Evolutionary conservation across 106 monocot species (phyloP).

Genomic region (Dioscorea alata): DNA sequence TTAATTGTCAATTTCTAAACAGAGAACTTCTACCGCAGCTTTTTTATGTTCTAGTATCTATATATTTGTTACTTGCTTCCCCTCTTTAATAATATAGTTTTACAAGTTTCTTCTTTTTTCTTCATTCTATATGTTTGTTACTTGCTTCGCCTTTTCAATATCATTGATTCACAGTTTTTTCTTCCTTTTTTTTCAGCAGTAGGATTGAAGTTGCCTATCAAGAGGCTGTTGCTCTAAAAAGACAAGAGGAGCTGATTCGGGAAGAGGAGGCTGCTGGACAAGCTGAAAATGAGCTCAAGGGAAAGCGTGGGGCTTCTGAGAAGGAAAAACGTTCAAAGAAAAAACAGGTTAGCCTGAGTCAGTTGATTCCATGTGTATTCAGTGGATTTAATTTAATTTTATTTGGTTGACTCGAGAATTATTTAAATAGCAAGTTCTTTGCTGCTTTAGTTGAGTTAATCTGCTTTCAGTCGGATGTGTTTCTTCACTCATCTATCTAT

Average conservation of each 20-base stretch:
- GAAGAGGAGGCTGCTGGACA: conserved; percentile 89
- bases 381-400: neutral
- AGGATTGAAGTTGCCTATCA: conserved; percentile 89
- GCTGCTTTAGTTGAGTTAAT: no score
- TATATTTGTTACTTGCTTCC: no score
- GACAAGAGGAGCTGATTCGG: conserved; percentile 96
- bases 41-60: no score
- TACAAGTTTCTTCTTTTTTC: neutral
- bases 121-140: no score
- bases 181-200: conserved; percentile 49
- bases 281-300: conserved; percentile 74
- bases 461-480: no score
- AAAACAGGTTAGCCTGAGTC: conserved; percentile 49
- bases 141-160: no score
- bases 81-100: no score
- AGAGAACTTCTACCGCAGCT: no score
- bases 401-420: neutral
- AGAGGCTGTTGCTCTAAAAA: conserved; percentile 90
- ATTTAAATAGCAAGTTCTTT: no score
- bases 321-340: conserved; percentile 87
- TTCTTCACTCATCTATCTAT: no score
- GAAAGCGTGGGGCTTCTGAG: conserved; percentile 52
- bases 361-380: no score
- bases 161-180: neutral
- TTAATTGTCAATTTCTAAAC: no score